Conservation (phyloP, 1,284 basidiomycete species). For the Pseudozyma thailandica region DNA sequence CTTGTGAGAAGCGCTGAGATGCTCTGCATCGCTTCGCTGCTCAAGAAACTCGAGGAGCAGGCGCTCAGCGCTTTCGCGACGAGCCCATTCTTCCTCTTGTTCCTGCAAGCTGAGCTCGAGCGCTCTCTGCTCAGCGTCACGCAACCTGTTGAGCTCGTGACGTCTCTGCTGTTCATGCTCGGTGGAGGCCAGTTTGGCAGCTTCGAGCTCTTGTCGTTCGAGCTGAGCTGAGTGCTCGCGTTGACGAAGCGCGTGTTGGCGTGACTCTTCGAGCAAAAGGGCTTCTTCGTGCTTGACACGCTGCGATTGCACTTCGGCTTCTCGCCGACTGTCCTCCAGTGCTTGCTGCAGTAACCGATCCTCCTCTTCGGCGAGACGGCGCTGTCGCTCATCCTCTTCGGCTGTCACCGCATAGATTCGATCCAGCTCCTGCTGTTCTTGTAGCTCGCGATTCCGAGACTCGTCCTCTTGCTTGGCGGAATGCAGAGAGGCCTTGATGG, state of each 20-base stretch:
- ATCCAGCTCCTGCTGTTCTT: constrained; percentile 31
- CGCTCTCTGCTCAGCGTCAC: constrained; percentile 37
- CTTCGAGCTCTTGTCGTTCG: constrained; percentile 35
- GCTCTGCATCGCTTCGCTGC: neutral
- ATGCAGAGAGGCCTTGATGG: constrained; percentile 39
- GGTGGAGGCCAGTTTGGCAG: constrained; percentile 26
- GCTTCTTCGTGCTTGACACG: constrained; percentile 19
- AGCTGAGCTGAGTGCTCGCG: constrained; percentile 15
- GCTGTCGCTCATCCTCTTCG: constrained; percentile 28
- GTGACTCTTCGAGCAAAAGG: constrained; percentile 36
- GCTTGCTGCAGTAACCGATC: constrained; percentile 30
- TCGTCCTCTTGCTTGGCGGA: constrained; percentile 36
- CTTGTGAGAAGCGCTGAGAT: too few relatives aligned
- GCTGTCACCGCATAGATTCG: constrained; percentile 24
- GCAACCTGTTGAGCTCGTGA: constrained; percentile 16
- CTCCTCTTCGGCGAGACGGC: constrained; percentile 37
- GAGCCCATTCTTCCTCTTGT: constrained; percentile 50
- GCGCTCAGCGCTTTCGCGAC: constrained; percentile 43
- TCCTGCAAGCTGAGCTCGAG: constrained; percentile 40
- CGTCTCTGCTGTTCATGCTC: constrained; percentile 17
- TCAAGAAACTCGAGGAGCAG: constrained; percentile 38
- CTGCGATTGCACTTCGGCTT: constrained; percentile 25
- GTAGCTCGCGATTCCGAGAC: constrained; percentile 11
- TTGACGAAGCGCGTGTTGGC: constrained; percentile 35
- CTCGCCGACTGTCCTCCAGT: constrained; percentile 39